Base-by-base conservation (phyloP, 2,329 filamentous ascomycete genomes). In the Pseudogymnoascus sp. region DNA sequence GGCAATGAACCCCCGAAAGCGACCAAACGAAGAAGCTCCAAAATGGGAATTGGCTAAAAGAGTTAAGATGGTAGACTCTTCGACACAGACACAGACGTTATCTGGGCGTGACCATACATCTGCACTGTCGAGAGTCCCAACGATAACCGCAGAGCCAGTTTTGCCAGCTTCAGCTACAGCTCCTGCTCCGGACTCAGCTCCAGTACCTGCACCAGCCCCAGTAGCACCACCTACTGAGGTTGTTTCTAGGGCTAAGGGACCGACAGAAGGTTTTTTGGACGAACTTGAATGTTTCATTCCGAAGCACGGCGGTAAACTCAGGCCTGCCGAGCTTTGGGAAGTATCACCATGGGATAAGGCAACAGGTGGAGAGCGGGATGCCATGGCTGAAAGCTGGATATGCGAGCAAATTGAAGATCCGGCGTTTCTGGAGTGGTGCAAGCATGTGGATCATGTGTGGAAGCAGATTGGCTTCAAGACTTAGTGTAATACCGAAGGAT, bases 371-470 rank as follows among this genome's bases (percentile, higher is more conserved):
- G 68, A 71, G 35, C 74, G 81, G 6, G 70, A 73, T 54, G 68
- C 69, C 8, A 70, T 75, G 9, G 67, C 84, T 16, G 78, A 81
- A 59, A 71, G 78, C 22, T 81, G 81, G 64, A 77, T 84, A 60
- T 73, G 78, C 37, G 73, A 75, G n/a, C 75, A 76, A 61, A 72
- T 84, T 2, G 73, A 79, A 28, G 76, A 80, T 63, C 72, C 77
- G 2, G 72, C 76, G 18, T 84, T 84, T 63, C 61, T 79, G 5
- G 76, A 73, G 16, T 69, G 84, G n/a, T 78, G 79, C 58, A 73
- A 79, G 63, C 79, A 83, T 67, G 74, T 80, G 50, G 76, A 77
- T 58, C 71, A 71, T 11, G 75, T 77, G 63, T 83, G 80, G 81
- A 72, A 73, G 62, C 73, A 75, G 37, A 73, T 79, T 59, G 75